Conservation (phyloP, 176 grass and related monocot genomes). For the Hordeum marinum region DNA sequence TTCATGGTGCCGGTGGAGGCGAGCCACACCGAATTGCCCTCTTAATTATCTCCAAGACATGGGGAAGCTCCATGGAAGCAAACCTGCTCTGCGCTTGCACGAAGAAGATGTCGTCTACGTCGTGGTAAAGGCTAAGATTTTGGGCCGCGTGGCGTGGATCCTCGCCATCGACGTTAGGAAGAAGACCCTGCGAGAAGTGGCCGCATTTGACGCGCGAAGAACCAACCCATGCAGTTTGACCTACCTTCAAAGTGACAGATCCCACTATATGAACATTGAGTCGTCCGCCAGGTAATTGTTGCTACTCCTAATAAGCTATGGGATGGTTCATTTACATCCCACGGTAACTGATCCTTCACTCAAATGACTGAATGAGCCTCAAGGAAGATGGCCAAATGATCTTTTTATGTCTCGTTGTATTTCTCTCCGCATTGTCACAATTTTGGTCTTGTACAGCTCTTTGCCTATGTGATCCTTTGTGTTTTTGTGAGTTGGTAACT, state of each 20-base stretch:
- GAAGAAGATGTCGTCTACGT: not conserved
- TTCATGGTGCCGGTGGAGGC: not conserved
- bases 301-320: not conserved
- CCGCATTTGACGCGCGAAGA: not conserved
- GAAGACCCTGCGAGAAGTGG: not conserved
- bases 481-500: too few species aligned
- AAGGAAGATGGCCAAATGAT: not conserved
- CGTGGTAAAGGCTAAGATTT: not conserved
- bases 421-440: too few species aligned
- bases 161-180: not conserved
- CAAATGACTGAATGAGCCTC: not conserved
- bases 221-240: not conserved
- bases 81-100: not conserved
- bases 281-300: not conserved
- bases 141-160: not conserved
- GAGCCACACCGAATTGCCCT: not conserved
- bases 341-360: not conserved
- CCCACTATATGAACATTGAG: not conserved
- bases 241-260: slow-evolving; percentile 17
- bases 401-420: too few species aligned
- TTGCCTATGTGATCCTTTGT: too few species aligned
- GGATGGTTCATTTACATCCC: not conserved
- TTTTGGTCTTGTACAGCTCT: too few species aligned
- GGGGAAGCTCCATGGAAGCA: not conserved
- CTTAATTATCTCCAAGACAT: not conserved